Percentiles rank a stretch among this genome's conserved stretches.
Conservation (phyloP, 179 eudicot species). For the Camellia oleifera region DNA sequence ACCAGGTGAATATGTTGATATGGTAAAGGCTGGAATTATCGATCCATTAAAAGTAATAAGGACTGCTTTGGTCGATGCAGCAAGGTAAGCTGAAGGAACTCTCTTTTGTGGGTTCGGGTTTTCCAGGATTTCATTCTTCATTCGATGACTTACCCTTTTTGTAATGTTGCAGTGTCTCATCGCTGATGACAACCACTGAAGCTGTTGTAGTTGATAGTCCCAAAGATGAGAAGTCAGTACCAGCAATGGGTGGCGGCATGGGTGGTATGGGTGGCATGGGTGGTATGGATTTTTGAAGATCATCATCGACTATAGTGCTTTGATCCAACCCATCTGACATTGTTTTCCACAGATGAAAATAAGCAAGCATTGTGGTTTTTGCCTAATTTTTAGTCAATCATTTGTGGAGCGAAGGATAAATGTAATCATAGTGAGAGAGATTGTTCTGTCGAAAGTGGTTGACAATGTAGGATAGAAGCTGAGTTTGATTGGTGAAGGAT, state of each 20-base stretch:
- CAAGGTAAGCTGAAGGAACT: constrained; percentile 41
- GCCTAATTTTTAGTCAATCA: not conserved
- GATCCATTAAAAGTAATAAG: constrained; percentile 85
- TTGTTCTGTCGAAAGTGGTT: not conserved
- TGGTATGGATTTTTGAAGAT: constrained; percentile 51
- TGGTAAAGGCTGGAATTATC: constrained; percentile 81
- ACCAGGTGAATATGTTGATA: constrained; percentile 86
- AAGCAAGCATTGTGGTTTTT: not conserved
- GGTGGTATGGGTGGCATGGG: constrained; percentile 57
- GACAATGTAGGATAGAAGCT: not conserved
- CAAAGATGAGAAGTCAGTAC: constrained; percentile 59
- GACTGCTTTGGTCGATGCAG: constrained; percentile 82
- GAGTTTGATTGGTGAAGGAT: too few species aligned
- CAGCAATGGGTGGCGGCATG: constrained; percentile 29
- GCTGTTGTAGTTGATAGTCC: constrained; percentile 71
- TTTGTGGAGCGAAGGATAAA: constrained; percentile 6
- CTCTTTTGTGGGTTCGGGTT: not conserved
- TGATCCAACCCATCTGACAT: not conserved
- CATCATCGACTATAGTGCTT: not conserved
- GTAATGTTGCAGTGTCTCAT: constrained; percentile 36
- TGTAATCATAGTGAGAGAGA: constrained; percentile 10
- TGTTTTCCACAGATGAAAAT: not conserved
- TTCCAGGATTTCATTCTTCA: not conserved
- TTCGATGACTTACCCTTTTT: not conserved
- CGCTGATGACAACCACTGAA: constrained; percentile 79